Evolutionary conservation across 169 alveolate species (phyloP), one percentile per base, ranked within the genome.

Genomic region (Amoebophrya sp.): DNA sequence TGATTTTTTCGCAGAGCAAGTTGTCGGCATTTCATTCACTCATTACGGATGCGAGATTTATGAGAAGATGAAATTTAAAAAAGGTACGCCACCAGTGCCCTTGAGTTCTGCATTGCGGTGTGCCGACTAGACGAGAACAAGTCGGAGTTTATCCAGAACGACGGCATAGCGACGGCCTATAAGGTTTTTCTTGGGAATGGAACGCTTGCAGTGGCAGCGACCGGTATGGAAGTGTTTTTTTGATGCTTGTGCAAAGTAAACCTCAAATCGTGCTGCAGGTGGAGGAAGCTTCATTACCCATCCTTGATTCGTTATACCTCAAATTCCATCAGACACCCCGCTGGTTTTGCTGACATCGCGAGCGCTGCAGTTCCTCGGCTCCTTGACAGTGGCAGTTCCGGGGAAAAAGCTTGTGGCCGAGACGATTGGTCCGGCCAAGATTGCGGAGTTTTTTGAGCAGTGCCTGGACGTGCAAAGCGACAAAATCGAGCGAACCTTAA

Each of bases 81-180:
- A 0, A 66, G 83, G 83, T 66, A 66, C 18, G 35, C 83, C 0
- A 1, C 0, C 12, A 66, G 83, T 25, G 83, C 18, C 35, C 83
- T 66, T 25, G 12, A 25, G 83, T 66, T 66, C 35, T 66, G 83
- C 83, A 66, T 66, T 25, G 83, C 83, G 83, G 83, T 66, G 83
- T 18, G 39, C 29, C 29, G 83, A 25, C 29, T 25, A 2, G 32
- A 66, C 12, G 83, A 66, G 10, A n/a, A 66, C 83, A 66, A 66
- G 18, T 0, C 29, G 35, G 83, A 66, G 18, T 66, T 66, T n/a
- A n/a, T 66, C 38, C 29, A 18, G 83, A 66, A 66, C 32, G 83
- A 66, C 35, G 83, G 83, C 83, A 66, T 66, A 66, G 39, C 35
- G 35, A 18, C 1, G 2, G 12, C 35, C 83, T 66, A 66, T 25